Evolutionary conservation across 2,329 filamentous ascomycete genomes (phyloP), one percentile per base, ranked within the genome.

Genomic region (Apiospora marii): DNA sequence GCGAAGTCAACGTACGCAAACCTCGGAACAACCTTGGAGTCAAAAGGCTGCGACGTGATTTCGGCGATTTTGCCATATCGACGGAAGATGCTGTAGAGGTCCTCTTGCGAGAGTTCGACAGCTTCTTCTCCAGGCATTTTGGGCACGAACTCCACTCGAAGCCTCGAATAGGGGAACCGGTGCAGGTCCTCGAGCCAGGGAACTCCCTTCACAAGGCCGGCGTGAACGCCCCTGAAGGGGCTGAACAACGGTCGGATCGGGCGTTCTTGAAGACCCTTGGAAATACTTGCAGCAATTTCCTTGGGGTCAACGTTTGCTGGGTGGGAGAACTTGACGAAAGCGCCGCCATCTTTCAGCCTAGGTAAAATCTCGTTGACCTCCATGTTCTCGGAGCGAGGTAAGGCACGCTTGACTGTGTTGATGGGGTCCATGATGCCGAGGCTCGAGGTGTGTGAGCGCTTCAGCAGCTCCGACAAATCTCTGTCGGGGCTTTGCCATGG

Each of bases 161-260:
- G 79, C 41, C 93, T 88, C 53, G 87, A 87, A 72, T 92, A 94
- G 0, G 96, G 96, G 69, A 95, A 91, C 8, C 95, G 90, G 76
- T 94, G 93, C 41, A 99, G 85, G 80, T 99, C 96, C 79, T 98
- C 96, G 3, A 98, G 88, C 96, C 96, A 99, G 0, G 96, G 96
- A 30, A 92, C 90, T 13, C 96, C 96, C 71, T 90, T 87, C 2
- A 99, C 96, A 8, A 95, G 84, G 34, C 91, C 91, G 4, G 91
- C 91, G 68, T 90, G 88, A 72, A 97, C 92, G 19, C 88, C 84
- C 30, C 90, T 87, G 75, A 98, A 92, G 0, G 95, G 95, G 76
- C 92, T 97, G 85, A 96, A 98, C 93, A 95, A 97, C 3, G 96
- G 95, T 74, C 91, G 94, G 49, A 97, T 89, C 0, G 92, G 92